Percentiles rank a stretch among this genome's conserved stretches.
phyloP scores from a whole-genome alignment of 768 basidiomycete genomes.

The Termitomyces sp. region DNA sequence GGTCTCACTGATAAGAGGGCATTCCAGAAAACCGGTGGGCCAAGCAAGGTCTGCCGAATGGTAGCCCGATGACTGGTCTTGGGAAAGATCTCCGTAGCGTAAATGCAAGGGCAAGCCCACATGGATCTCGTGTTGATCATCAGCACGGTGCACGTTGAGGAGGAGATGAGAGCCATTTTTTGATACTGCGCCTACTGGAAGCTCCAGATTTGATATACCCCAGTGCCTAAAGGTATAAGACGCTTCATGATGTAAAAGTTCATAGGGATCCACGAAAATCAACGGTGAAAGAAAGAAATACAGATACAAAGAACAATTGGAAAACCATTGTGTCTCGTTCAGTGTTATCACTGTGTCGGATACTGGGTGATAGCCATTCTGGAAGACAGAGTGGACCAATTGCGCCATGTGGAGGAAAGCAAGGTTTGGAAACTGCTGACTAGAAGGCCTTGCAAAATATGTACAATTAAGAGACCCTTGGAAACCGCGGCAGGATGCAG shows the following conservation, averaged over 20 bases:
- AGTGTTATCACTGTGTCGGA: slow-evolving; percentile 24
- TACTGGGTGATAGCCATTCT: slow-evolving; percentile 33
- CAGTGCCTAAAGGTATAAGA: slow-evolving; percentile 35
- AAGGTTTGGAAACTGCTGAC: no score
- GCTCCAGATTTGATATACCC: slow-evolving; percentile 40
- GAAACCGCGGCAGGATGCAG: no score
- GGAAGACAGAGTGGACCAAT: slow-evolving; percentile 23
- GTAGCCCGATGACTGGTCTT: slow-evolving; percentile 14
- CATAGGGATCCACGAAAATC: slow-evolving; percentile 44
- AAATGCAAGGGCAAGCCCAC: slow-evolving; percentile 41
- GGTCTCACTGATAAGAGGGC: slow-evolving; percentile 22
- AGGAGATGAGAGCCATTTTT: slow-evolving; percentile 19
- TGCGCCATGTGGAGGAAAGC: slow-evolving; percentile 14
- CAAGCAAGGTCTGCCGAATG: slow-evolving; percentile 24
- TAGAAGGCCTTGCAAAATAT: background rate
- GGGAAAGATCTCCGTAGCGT: slow-evolving; percentile 32
- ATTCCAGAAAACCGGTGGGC: slow-evolving; percentile 34
- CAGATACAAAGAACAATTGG: slow-evolving; percentile 32
- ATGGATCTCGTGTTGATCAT: slow-evolving; percentile 12
- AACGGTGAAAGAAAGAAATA: slow-evolving; percentile 34
- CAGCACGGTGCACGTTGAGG: slow-evolving; percentile 15
- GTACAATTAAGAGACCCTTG: background rate
- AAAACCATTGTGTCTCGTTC: background rate
- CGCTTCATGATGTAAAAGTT: slow-evolving; percentile 30
- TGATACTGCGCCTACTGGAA: slow-evolving; percentile 34